Percentiles rank a stretch among this genome's conserved stretches.
These are phyloP conservation scores for Lepidopterella palustris DNA, from an alignment of 495 filamentous ascomycete genomes.

Conservation along the genomic window DNA sequence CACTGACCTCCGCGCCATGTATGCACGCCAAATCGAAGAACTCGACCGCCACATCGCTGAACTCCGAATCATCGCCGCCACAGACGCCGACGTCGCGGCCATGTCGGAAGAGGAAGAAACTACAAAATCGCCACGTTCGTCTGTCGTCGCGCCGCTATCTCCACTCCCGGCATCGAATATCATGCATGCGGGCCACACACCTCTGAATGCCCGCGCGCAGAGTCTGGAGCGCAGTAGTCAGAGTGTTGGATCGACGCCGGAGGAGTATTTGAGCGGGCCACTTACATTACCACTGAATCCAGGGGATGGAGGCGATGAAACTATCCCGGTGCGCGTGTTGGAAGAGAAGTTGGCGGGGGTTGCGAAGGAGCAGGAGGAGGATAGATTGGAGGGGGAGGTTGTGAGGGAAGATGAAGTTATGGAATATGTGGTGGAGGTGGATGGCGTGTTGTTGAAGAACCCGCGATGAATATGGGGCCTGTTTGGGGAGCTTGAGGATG, in stretches of 20 bases:
- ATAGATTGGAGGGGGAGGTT: not conserved
- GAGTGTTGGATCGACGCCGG: constrained; percentile 1
- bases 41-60: no score
- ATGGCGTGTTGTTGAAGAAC: constrained; percentile 24
- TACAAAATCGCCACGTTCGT: constrained; percentile 8
- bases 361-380: constrained; percentile 27
- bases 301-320: constrained; percentile 15
- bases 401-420: not conserved
- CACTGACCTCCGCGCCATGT: no score
- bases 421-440: not conserved
- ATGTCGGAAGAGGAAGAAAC: no score
- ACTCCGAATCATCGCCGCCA: constrained; percentile 17
- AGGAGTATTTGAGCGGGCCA: constrained; percentile 6
- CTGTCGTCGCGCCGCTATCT: constrained; percentile 7
- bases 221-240: constrained; percentile 1
- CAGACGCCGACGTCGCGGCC: not conserved
- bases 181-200: constrained; percentile 25
- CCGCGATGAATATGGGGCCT: constrained; percentile 22
- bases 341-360: constrained; percentile 33
- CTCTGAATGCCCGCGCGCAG: constrained; percentile 8
- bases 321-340: constrained; percentile 13
- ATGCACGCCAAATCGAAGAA: no score
- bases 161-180: constrained; percentile 18
- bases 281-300: constrained; percentile 16
- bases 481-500: not conserved